These are phyloP conservation scores for Carex littledalei DNA, from an alignment of 176 grass and related monocot genomes.

Conservation along the genomic window DNA sequence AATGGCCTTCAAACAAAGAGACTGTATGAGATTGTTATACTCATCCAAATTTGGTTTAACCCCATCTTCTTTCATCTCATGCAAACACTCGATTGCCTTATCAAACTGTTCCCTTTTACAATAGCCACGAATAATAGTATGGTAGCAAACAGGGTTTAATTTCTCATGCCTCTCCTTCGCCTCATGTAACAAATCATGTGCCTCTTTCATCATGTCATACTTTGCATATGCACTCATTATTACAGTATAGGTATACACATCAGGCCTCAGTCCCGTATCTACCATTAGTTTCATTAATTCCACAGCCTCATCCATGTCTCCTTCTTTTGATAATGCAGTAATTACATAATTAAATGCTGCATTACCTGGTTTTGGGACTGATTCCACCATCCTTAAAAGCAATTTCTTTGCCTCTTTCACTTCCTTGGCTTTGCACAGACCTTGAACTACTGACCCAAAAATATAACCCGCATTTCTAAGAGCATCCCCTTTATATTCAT, in stretches of 20 bases:
- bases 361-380: conserved; percentile 61
- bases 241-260: conserved; percentile 83
- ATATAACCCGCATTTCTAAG: conserved; percentile 57
- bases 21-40: conserved; percentile 83
- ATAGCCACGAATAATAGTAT: conserved; percentile 86
- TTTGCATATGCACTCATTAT: conserved; percentile 81
- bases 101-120: conserved; percentile 85
- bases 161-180: conserved; percentile 65
- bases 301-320: conserved; percentile 71
- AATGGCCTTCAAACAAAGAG: conserved; percentile 80
- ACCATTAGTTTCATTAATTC: conserved; percentile 61
- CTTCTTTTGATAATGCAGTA: conserved; percentile 57
- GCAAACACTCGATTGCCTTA: conserved; percentile 76
- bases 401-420: conserved; percentile 54
- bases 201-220: conserved; percentile 76
- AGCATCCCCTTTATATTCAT: conserved; percentile 50
- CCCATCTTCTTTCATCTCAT: conserved; percentile 90
- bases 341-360: conserved; percentile 85
- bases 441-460: conserved; percentile 63
- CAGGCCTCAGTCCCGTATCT: conserved; percentile 53
- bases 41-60: conserved; percentile 75
- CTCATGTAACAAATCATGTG: conserved; percentile 55
- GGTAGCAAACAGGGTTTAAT: conserved; percentile 56
- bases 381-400: conserved; percentile 63
- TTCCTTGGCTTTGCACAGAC: conserved; percentile 58